Base-by-base conservation (phyloP, 2,329 filamentous ascomycete genomes). In the Mollisiaceae sp. region DNA sequence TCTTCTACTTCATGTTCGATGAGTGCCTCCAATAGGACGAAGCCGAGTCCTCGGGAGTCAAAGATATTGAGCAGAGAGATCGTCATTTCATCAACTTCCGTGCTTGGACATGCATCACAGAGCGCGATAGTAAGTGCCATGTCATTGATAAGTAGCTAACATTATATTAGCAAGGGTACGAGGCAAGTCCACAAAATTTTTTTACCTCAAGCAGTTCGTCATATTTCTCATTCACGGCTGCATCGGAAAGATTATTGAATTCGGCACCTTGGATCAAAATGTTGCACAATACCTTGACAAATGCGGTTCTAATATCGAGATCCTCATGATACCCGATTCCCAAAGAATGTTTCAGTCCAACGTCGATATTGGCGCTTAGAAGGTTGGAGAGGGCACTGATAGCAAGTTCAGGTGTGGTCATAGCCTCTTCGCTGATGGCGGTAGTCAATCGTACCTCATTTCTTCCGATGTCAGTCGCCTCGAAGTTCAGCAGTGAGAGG, bases 301-400 rank as follows among this genome's bases (percentile, higher is more conserved):
- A 91, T 1, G 89, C 89, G 5, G 87, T 90, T 60, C 89, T 83
- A 65, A 91, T 90, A 70, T 90, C 87, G 38, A 89, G 80, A 70
- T 90, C 89, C 70, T 90, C 87, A 71, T 91, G 87, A 72, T 91
- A 91, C 14, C 89, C 89, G 65, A 91, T 90, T 66, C 86, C 88
- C 15, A 91, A 78, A 1, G 88, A 90, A 73, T 90, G 87, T 73
- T 91, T 91, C 57, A 91, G 77, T 2, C 89, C 89, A 43, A 91
- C 88, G 70, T 91, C 89, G 38, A 91, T 89, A 69, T 91, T 91
- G 2, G 89, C 88, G 71, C 88, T 90, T 8, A 91, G 78, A 1
- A 91, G 81, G 69, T 91, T 91, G 1, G 88, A 91, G 14, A 91
- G 77, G 15, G 90, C 89, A 12, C 83, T 86, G 67, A 91, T 91